Percentiles rank a stretch among this genome's conserved stretches.
Conservation (phyloP, 805 yeast genomes). For the Kluyveromyces wickerhamii region DNA sequence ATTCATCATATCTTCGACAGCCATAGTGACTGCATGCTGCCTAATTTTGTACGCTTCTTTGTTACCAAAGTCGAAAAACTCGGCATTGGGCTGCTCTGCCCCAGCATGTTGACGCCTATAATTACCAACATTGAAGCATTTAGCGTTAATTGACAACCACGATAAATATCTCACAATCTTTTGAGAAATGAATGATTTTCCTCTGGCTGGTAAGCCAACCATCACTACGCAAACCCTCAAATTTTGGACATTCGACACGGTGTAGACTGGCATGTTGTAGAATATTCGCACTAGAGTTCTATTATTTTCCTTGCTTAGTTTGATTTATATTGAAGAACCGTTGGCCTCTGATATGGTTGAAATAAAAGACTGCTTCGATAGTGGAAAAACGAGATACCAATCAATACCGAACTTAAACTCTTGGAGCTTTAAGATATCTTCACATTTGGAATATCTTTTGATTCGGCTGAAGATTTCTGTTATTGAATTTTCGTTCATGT, state of each 20-base stretch:
- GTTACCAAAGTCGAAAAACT: conserved; percentile 66
- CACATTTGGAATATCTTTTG: too few relatives aligned
- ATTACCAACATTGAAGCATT: conserved; percentile 82
- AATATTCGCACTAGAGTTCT: too few relatives aligned
- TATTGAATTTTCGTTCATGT: conserved; percentile 1
- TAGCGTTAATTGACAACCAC: conserved; percentile 84
- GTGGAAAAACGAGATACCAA: too few relatives aligned
- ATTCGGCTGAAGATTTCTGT: conserved; percentile 1
- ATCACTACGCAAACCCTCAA: conserved; percentile 77
- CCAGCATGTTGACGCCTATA: conserved; percentile 59
- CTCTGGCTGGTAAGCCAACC: conserved; percentile 83
- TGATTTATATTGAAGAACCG: too few relatives aligned
- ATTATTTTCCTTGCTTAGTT: too few relatives aligned
- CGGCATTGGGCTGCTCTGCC: conserved; percentile 49
- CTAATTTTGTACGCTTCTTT: conserved; percentile 56
- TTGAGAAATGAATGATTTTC: conserved; percentile 90
- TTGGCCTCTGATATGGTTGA: too few relatives aligned
- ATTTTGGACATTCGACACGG: conserved; percentile 45
- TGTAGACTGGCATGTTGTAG: conserved; percentile 30
- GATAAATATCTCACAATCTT: conserved; percentile 86
- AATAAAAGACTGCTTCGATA: too few relatives aligned
- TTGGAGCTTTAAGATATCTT: too few relatives aligned
- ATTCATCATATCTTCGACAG: conserved; percentile 69
- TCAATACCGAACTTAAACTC: too few relatives aligned
- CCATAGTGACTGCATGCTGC: conserved; percentile 59